Evolutionary conservation across 2,329 filamentous ascomycete species (phyloP).

Genomic region (Madurella fahalii): DNA sequence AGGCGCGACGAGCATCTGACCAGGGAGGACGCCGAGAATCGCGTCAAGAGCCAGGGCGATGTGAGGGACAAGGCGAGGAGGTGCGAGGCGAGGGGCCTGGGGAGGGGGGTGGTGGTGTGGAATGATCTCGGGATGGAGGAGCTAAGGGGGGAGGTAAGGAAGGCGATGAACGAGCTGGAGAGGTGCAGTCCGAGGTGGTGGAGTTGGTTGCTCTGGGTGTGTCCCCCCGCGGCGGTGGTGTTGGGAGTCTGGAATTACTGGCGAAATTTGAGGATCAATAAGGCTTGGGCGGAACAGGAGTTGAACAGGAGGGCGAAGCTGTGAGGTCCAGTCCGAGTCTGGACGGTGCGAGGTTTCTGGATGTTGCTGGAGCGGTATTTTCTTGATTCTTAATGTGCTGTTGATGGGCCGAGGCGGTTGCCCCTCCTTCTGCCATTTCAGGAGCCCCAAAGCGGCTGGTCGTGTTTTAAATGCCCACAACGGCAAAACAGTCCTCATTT

Average conservation of each 20-base stretch:
- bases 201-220: conserved; percentile 65
- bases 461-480: too few relatives aligned
- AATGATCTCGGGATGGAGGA: conserved; percentile 77
- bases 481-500: too few relatives aligned
- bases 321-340: conserved; percentile 23
- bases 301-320: conserved; percentile 43
- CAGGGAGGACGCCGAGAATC: conserved; percentile 80
- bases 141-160: conserved; percentile 61
- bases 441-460: too few relatives aligned
- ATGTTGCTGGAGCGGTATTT: background rate
- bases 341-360: background rate
- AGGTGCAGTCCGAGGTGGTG: conserved; percentile 73
- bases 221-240: conserved; percentile 68
- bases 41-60: conserved; percentile 82
- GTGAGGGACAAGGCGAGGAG: conserved; percentile 77
- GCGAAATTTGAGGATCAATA: conserved; percentile 66
- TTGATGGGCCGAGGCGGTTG: too few relatives aligned
- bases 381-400: too few relatives aligned
- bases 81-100: conserved; percentile 59
- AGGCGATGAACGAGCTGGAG: conserved; percentile 61
- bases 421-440: too few relatives aligned
- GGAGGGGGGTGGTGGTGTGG: conserved; percentile 77
- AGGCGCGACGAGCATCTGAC: conserved; percentile 76
- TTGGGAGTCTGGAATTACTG: conserved; percentile 69
- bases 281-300: conserved; percentile 62